Percentiles rank a stretch among this genome's conserved stretches.
These are phyloP conservation scores for Puccinia horiana DNA, from an alignment of 1,284 basidiomycete species.

Conservation along the genomic window DNA sequence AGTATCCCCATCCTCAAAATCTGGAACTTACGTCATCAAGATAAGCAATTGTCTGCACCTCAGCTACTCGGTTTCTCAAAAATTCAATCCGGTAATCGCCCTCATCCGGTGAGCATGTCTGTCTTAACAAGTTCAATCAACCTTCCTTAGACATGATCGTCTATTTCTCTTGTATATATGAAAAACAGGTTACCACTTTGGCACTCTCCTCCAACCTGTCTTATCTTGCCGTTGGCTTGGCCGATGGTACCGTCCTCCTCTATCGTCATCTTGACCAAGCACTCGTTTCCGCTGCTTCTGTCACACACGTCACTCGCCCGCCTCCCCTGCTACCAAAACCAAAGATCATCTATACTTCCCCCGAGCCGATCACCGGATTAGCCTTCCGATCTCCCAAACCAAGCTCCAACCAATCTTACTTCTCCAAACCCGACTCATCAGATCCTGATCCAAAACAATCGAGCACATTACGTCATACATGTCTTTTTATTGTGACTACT, in stretches of 20 bases:
- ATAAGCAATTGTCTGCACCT: conserved; percentile 71
- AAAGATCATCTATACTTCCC: conserved; percentile 64
- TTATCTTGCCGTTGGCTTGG: conserved; percentile 85
- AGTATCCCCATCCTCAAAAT: conserved; percentile 80
- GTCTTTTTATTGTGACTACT: conserved; percentile 77
- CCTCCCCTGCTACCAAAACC: conserved; percentile 72
- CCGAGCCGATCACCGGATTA: conserved; percentile 87
- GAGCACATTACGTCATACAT: conserved; percentile 58
- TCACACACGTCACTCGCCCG: conserved; percentile 47
- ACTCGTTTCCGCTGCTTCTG: conserved; percentile 64
- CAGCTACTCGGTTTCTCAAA: conserved; percentile 73
- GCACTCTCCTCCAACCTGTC: conserved; percentile 78
- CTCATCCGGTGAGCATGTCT: conserved; percentile 70
- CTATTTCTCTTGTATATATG: no score
- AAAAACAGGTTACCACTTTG: conserved; percentile 72
- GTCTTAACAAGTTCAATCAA: not conserved
- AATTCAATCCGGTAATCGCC: conserved; percentile 73
- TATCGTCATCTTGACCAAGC: conserved; percentile 89
- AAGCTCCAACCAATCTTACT: conserved; percentile 37
- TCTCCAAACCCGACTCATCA: conserved; percentile 12
- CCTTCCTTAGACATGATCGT: not conserved
- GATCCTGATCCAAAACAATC: conserved; percentile 7
- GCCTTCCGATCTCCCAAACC: conserved; percentile 73
- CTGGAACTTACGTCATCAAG: conserved; percentile 78
- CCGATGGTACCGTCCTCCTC: conserved; percentile 88